Conservation (phyloP, 345 rosid genomes). For the Linum tenue region DNA sequence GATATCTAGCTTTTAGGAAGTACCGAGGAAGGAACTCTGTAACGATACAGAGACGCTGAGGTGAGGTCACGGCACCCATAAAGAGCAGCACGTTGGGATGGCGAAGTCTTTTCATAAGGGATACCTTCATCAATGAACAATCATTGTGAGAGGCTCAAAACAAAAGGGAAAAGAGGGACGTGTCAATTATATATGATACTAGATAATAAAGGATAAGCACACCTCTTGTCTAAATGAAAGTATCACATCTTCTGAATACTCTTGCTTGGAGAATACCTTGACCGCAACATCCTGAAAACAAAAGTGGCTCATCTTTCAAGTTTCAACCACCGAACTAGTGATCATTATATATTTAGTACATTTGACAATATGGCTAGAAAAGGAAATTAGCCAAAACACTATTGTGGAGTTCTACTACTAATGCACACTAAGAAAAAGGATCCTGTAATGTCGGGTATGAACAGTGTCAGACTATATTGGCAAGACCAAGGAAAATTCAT, state of each 20-base stretch:
- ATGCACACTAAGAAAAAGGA: no score
- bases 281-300: slow-evolving; percentile 88
- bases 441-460: no score
- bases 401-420: no score
- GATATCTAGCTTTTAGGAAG: slow-evolving; percentile 13
- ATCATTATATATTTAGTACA: slow-evolving; percentile 5
- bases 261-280: slow-evolving; percentile 91
- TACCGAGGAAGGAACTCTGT: slow-evolving; percentile 99
- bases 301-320: slow-evolving; percentile 5
- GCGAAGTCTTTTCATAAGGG: slow-evolving; percentile 87
- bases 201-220: slow-evolving; percentile 7
- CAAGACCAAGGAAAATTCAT: neutral
- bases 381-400: slow-evolving; percentile 1
- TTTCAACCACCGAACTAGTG: slow-evolving; percentile 10
- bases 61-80: slow-evolving; percentile 95
- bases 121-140: slow-evolving; percentile 44
- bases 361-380: neutral
- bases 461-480: neutral
- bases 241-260: slow-evolving; percentile 81
- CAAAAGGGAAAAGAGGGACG: neutral
- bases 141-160: neutral
- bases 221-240: slow-evolving; percentile 89
- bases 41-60: slow-evolving; percentile 88
- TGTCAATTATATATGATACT: neutral
- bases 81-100: slow-evolving; percentile 91